Evolutionary conservation across 73 alveolate genomes (phyloP).

Genomic region (Halteria grandinella): DNA sequence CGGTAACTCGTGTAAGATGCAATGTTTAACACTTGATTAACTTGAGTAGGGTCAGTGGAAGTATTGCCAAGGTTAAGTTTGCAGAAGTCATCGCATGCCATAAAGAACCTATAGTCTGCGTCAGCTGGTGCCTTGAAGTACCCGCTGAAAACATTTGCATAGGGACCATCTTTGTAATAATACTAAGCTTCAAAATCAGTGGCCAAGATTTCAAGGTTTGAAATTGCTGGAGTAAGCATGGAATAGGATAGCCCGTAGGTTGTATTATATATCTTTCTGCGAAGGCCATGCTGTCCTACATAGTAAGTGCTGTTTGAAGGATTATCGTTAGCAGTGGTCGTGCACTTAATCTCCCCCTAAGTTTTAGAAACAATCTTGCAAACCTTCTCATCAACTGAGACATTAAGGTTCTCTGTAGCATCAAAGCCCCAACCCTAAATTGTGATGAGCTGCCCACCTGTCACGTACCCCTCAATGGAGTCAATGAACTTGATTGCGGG

Average conservation of each 20-base stretch:
- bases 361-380: slow-evolving; percentile 11
- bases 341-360: background rate
- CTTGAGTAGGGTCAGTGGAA: slow-evolving; percentile 7
- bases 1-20: background rate
- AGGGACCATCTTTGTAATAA: slow-evolving; percentile 8
- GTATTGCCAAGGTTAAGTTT: background rate
- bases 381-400: slow-evolving; percentile 20
- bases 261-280: no score
- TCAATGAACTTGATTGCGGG: slow-evolving; percentile 13
- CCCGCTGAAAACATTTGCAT: background rate
- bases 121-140: slow-evolving; percentile 44
- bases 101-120: slow-evolving; percentile 22
- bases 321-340: no score
- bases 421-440: slow-evolving; percentile 27
- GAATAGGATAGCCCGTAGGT: no score
- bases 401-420: background rate
- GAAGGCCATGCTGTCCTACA: no score
- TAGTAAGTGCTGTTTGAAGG: no score
- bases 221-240: no score
- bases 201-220: no score
- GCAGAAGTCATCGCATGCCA: slow-evolving; percentile 44
- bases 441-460: slow-evolving; percentile 20
- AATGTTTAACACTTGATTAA: background rate
- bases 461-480: background rate
- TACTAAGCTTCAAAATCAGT: no score